Percentiles rank a stretch among this genome's conserved stretches.
These are phyloP conservation scores for Colletotrichum liriopes DNA, from an alignment of 2,329 filamentous ascomycete species.

Conservation along the genomic window DNA sequence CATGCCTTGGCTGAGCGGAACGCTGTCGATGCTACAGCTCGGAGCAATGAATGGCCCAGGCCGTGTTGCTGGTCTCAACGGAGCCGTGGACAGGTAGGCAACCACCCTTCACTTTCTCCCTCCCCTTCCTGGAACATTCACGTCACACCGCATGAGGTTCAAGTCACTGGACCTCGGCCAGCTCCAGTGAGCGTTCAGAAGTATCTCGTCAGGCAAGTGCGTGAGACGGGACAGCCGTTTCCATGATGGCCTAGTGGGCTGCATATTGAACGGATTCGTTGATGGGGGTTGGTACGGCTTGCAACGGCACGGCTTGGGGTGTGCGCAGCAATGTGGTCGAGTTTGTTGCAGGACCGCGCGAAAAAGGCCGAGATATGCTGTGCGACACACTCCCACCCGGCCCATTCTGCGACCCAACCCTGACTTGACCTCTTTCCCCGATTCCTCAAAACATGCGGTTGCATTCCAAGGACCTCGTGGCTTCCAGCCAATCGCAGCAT, in stretches of 20 bases:
- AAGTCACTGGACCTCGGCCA: constrained; percentile 62
- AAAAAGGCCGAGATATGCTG: constrained; percentile 42
- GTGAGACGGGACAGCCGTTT: constrained; percentile 46
- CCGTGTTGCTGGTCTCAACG: constrained; percentile 80
- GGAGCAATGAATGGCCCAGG: constrained; percentile 82
- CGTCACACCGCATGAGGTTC: constrained; percentile 61
- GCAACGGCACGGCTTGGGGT: constrained; percentile 33
- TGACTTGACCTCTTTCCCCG: constrained; percentile 41
- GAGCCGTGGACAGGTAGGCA: constrained; percentile 91
- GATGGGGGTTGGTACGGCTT: constrained; percentile 30
- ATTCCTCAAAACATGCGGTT: constrained; percentile 36
- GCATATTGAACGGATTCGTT: constrained; percentile 1
- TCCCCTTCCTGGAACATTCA: constrained; percentile 29
- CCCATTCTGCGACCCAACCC: constrained; percentile 43
- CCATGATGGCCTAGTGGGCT: constrained; percentile 24
- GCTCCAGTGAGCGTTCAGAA: constrained; percentile 56
- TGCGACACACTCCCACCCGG: constrained; percentile 40
- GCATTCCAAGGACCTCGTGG: constrained; percentile 35
- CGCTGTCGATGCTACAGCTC: constrained; percentile 83
- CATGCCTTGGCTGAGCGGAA: constrained; percentile 92
- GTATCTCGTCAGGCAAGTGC: constrained; percentile 52
- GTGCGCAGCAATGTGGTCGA: constrained; percentile 23
- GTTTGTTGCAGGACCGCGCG: constrained; percentile 23
- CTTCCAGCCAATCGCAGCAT: constrained; percentile 59
- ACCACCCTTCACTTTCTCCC: constrained; percentile 50